phyloP scores from a whole-genome alignment of 805 yeast genomes.

The Barnettozyma botsteinii region DNA sequence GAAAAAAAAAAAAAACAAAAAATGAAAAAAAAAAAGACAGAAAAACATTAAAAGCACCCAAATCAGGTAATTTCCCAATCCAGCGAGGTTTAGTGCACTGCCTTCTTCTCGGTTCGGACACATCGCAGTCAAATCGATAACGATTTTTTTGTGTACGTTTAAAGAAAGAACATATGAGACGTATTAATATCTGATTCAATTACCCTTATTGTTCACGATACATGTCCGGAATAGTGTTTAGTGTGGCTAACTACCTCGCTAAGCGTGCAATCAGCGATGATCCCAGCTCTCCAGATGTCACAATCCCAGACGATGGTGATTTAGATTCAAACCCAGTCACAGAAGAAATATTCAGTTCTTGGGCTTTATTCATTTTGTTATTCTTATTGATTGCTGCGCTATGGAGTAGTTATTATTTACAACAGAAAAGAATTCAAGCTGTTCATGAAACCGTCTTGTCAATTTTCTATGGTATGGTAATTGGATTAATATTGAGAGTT shows the following conservation, averaged over 20 bases:
- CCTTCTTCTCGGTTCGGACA: not conserved
- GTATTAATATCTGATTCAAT: too few relatives aligned
- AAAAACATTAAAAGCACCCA: too few relatives aligned
- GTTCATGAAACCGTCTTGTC: conserved; percentile 97
- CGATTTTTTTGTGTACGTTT: too few relatives aligned
- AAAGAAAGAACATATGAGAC: too few relatives aligned
- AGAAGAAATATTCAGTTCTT: conserved; percentile 92
- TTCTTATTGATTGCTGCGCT: conserved; percentile 78
- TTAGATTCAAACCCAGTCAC: conserved; percentile 76
- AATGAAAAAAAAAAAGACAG: not conserved
- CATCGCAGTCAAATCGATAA: not conserved
- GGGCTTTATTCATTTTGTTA: conserved; percentile 90
- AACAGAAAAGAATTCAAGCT: conserved; percentile 86
- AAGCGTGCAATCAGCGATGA: conserved; percentile 24
- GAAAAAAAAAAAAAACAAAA: not conserved
- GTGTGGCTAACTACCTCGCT: conserved; percentile 20
- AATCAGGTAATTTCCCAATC: not conserved
- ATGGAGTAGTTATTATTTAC: conserved; percentile 92
- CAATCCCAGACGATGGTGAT: conserved; percentile 42
- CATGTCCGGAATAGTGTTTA: conserved; percentile 21
- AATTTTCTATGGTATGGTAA: conserved; percentile 94
- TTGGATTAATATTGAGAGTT: conserved; percentile 83
- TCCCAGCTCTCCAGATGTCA: conserved; percentile 29
- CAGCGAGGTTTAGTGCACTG: not conserved
- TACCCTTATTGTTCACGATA: too few relatives aligned